Conservation (phyloP, 106 monocot species). For the Iris macrosiphon region DNA sequence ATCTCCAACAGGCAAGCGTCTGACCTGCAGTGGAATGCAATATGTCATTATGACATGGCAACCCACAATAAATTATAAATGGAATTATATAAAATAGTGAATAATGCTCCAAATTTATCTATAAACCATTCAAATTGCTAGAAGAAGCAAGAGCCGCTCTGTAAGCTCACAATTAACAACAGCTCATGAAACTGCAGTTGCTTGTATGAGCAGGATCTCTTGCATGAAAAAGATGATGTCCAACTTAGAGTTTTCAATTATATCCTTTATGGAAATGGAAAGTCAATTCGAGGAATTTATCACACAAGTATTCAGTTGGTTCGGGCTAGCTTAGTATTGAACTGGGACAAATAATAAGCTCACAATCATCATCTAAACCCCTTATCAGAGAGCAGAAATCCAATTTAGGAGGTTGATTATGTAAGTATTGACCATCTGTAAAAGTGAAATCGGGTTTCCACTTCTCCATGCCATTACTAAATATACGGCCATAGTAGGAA, state of each 20-base stretch:
- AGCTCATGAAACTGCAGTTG: background rate
- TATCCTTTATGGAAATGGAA: slow-evolving; percentile 22
- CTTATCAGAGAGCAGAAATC: no score
- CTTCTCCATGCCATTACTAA: no score
- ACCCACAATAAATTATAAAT: background rate
- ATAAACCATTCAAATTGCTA: background rate
- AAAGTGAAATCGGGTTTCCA: no score
- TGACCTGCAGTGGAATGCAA: slow-evolving; percentile 33
- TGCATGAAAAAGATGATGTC: slow-evolving; percentile 14
- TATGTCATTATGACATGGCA: background rate
- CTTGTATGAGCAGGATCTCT: slow-evolving; percentile 6
- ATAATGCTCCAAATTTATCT: background rate
- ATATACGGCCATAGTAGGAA: no score
- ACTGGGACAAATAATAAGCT: no score
- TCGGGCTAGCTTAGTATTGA: no score
- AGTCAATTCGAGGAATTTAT: no score
- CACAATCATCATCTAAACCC: no score
- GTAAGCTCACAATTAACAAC: no score
- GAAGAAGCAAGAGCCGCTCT: background rate
- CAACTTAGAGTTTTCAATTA: slow-evolving; percentile 23
- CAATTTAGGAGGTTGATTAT: no score
- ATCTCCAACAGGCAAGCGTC: slow-evolving; percentile 89
- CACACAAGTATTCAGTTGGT: no score
- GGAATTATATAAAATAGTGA: background rate
- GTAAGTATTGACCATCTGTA: no score